Base-by-base conservation (phyloP, 1,139 yeast species). In the Nakaseomyces glabratus region DNA sequence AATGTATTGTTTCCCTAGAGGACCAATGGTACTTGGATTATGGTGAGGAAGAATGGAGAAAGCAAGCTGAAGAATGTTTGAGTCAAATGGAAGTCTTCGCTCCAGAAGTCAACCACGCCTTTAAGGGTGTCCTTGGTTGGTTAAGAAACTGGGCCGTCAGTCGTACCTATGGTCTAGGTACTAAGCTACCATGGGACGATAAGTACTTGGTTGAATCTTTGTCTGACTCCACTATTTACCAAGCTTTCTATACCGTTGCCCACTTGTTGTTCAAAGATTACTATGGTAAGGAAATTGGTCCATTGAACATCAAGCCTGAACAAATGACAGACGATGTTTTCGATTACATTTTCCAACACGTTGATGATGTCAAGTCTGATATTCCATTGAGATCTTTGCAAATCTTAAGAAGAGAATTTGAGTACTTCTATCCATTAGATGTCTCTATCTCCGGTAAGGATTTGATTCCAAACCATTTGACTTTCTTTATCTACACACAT, bases 21-120 rank as follows among this genome's bases (percentile, higher is more conserved):
- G 98, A 93, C 64, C 99, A 93, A 69, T 93, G 98, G 98, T 93
- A 76, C 62, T 73, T 85, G 54, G 97, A 93, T 61, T 93, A 93
- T 56, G 98, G 98, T 71, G 99, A 93, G 72, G 86, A 77, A 48
- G 51, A 65, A 20, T 93, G 99, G 99, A 82, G 82, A 58, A 61
- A 68, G n/a, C 73, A 75, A 59, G 93, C 97, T 37, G 68, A 79
- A 45, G 93, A 82, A 49, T 82, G 95, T 59, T 71, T 93, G 47
- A 69, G 68, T 31, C 58, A 62, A 46, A 78, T 93, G 93, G 74
- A 82, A 61, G 73, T 93, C 14, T 90, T 73, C 66, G 69, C 80
- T 35, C 68, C 78, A 38, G 98, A 90, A 66, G 84, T 94, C 35
- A 74, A 82, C 57, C 76, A 90, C 55, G 95, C 93, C 6, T 88